A percentile compares a stretch with the other conserved stretches of the same genome.
These are phyloP conservation scores for Russula virescens DNA, from an alignment of 768 basidiomycete genomes.

Conservation along the genomic window DNA sequence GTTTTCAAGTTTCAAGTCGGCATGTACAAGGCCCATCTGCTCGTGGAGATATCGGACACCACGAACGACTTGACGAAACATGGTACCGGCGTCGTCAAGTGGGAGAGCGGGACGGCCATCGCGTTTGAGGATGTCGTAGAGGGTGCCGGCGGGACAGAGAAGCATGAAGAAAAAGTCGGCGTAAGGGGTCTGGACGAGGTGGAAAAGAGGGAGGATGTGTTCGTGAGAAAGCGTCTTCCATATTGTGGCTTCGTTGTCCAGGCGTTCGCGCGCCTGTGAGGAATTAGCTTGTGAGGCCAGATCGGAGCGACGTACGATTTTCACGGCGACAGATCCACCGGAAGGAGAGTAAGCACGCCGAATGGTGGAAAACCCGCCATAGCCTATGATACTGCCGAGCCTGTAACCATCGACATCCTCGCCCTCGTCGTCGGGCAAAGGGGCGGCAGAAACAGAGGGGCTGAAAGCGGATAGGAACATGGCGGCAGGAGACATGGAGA, in stretches of 20 bases:
- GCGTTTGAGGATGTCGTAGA: constrained; percentile 75
- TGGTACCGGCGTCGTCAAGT: constrained; percentile 75
- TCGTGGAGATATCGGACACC: constrained; percentile 82
- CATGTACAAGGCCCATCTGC: constrained; percentile 71
- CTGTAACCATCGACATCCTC: constrained; percentile 63
- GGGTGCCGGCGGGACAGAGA: constrained; percentile 76
- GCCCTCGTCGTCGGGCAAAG: constrained; percentile 60
- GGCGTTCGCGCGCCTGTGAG: constrained; percentile 43
- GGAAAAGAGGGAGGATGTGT: constrained; percentile 81
- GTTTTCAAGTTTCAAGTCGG: constrained; percentile 97
- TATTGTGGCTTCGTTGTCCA: constrained; percentile 63
- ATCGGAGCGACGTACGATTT: constrained; percentile 65
- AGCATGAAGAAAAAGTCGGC: constrained; percentile 81
- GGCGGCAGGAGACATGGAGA: constrained; percentile 58
- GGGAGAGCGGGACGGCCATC: constrained; percentile 62
- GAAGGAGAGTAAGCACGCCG: constrained; percentile 56
- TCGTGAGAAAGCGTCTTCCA: constrained; percentile 80
- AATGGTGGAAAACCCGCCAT: constrained; percentile 79
- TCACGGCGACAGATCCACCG: constrained; percentile 71
- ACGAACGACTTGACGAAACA: constrained; percentile 81
- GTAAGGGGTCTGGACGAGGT: constrained; percentile 48
- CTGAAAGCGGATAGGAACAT: constrained; percentile 66
- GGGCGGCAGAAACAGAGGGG: constrained; percentile 33
- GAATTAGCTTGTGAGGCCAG: constrained; percentile 48
- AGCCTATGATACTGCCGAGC: constrained; percentile 69